Evolutionary conservation across 345 rosid species (phyloP), one percentile per base, ranked within the genome.

Genomic region (Durio zibethinus): DNA sequence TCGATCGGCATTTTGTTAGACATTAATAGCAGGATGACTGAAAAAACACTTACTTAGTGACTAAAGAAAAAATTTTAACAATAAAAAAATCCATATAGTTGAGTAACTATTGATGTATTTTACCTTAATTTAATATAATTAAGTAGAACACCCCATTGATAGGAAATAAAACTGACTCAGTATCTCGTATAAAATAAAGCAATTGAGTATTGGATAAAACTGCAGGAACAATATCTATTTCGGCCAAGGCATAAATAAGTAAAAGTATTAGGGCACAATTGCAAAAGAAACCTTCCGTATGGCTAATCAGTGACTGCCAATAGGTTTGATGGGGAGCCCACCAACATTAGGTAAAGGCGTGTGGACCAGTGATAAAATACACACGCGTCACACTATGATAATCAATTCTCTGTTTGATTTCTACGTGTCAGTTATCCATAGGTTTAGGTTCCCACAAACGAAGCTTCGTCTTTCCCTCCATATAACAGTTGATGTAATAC

Each of bases 291-390:
- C 29, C 29, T 15, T 62, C 7, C 42, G 14, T 70, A n/a, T 62
- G 11, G 21, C 10, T 62, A 5, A 42, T 15, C 21, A 31, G 84
- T 83, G 89, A 84, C 92, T 89, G 89, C 86, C 79, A 62, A 72
- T 80, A 52, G 54, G 79, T 52, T 72, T 59, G 38, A 43, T 48
- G 48, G 16, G 60, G 85, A 75, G 80, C 86, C 87, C 86, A 80
- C 80, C 77, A 66, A 76, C 6, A 31, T 23, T 23, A 0, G 43
- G 82, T 47, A 78, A 33, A 81, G 57, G 83, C 54, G 40, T 42
- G 65, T 63, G 77, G 84, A 65, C 83, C 83, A 74, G 31, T 64
- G 80, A 78, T 16, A 16, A 53, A 10, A 23, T 60, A 4, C 66
- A 74, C 84, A 76, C 84, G 79, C 80, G 76, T 81, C 85, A 3